Evolutionary conservation across 2,329 filamentous ascomycete species (phyloP).

Genomic region (Huntiella decipiens): DNA sequence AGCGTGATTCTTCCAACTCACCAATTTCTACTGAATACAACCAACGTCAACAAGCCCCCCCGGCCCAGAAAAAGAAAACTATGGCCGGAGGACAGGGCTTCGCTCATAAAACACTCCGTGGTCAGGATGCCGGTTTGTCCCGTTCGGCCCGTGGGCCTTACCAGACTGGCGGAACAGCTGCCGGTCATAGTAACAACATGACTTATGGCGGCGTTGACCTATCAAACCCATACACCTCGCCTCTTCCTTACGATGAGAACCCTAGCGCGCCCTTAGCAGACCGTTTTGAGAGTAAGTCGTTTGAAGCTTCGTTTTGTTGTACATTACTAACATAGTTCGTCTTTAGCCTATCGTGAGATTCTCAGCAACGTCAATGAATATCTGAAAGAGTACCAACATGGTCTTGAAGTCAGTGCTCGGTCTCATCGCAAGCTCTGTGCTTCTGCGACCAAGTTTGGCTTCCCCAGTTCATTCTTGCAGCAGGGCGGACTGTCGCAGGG

Average conservation of each 20-base stretch:
- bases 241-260: constrained; percentile 69
- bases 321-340: constrained; percentile 1
- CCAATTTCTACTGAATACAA: neutral
- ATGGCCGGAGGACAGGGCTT: constrained; percentile 3
- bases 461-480: constrained; percentile 57
- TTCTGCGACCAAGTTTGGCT: constrained; percentile 59
- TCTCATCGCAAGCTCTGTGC: constrained; percentile 66
- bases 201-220: neutral
- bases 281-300: constrained; percentile 61
- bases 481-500: constrained; percentile 80
- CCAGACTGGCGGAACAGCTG: neutral
- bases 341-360: constrained; percentile 74
- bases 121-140: neutral
- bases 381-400: constrained; percentile 76
- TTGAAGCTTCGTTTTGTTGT: neutral
- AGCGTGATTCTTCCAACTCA: neutral
- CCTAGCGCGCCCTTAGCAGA: constrained; percentile 76
- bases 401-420: constrained; percentile 75
- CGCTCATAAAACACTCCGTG: constrained; percentile 4
- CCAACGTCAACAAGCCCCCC: neutral
- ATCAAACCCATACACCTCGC: constrained; percentile 71
- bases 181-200: neutral
- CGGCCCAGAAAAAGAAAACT: neutral
- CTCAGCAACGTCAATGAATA: constrained; percentile 88
- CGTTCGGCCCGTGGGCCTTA: neutral